Evolutionary conservation across 805 yeast genomes (phyloP), one percentile per base, ranked within the genome.

Genomic region (Candida hungchunana): DNA sequence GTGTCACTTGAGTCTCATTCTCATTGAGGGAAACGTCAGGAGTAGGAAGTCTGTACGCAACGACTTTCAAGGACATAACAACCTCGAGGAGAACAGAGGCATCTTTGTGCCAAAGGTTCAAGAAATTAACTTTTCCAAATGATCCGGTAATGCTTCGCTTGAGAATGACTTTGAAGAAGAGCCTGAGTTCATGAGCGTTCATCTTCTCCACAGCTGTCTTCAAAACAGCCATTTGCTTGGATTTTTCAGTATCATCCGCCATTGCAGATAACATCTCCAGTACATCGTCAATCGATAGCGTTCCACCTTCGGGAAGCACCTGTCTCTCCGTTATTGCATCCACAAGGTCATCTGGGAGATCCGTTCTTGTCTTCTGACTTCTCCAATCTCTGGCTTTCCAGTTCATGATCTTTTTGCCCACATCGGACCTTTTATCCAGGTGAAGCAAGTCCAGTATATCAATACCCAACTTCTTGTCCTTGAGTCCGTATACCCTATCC

Each of bases 21-120:
- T 62, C 56, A 1, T 67, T 51, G 9, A 83, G 57, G 28, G 79
- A 55, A 12, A 49, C 42, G 1, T 47, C 42, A 0, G 78, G 77
- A 47, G 82, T 80, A 36, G 63, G 54, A 7, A 87, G 60, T 34
- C 67, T 74, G 53, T 69, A 64, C 42, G 87, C 77, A 1, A 84
- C 79, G 8, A 69, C 60, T 42, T 75, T 67, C 31, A 88, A 56
- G 49, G 77, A 76, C 36, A 77, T 75, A 4, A 87, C 82, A 6
- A 83, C 77, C 40, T 78, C 75, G 42, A 69, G 75, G 18, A 84
- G 70, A 4, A 68, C 69, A 8, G 68, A 62, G 0, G 94, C 90
- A 55, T 86, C 89, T 0, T 88, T 87, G 56, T 87, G 94, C 85
- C 89, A 88, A 19, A 61, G 47, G 5, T 58, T 48, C 32, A 87